Evolutionary conservation across 495 filamentous ascomycete species (phyloP), one percentile per base, ranked within the genome.

Genomic region (Daldinia loculata): DNA sequence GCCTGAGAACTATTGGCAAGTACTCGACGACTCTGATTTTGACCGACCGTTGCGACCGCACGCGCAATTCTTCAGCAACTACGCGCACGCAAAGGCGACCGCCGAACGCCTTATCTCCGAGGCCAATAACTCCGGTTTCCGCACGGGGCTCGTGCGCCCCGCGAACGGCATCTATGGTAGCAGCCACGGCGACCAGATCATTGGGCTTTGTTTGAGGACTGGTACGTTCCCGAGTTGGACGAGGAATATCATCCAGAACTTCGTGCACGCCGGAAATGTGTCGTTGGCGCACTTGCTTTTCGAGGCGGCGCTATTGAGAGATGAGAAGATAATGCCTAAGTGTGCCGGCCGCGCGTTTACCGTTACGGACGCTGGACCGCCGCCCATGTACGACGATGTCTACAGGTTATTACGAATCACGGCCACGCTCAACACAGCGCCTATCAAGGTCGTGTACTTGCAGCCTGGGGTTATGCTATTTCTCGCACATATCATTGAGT

Each of bases 131-230:
- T 69, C 74, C 4, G 56, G 75, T 6, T 87, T 89, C 72, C 83
- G 86, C 8, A 89, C 87, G 0, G 87, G 87, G 6, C 78, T 82
- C 55, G 84, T 89, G 69, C 81, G 87, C 3, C 87, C 87, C 3
- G 80, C 83, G 24, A 89, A 89, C 70, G 85, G 84, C 14, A 84
- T 89, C 61, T 89, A 89, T 57, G 87, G 85, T 51, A 74, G 56
- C 55, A 65, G 76, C 70, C 61, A 84, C 77, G 69, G 72, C 76
- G 82, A 85, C 55, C 82, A 81, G 75, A 78, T 78, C 60, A 71
- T 84, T 17, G 78, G 79, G 9, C 14, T 50, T 14, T 30, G 57
- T 38, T 66, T 71, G 2, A 56, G 62, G 57, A 69, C 75, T 22
- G 74, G 74, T 39, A 55, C 58, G 26, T 24, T 63, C 11, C 66